Evolutionary conservation across 805 yeast species (phyloP), one percentile per base, ranked within the genome.

Genomic region (Suhomyces xylopsoci): DNA sequence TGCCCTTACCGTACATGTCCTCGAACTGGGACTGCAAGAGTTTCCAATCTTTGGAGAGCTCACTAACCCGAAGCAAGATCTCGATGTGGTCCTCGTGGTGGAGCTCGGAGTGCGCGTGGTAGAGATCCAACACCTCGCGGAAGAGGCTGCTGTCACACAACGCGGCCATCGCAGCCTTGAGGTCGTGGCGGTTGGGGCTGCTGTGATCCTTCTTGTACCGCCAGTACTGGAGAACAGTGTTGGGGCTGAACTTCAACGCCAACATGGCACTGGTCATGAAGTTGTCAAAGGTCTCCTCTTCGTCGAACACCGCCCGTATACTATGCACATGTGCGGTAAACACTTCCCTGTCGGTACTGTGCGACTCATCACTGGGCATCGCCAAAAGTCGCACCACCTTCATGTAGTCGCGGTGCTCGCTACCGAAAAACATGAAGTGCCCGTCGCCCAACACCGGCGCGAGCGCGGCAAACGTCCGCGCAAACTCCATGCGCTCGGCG

Each of bases 1-100:
- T 70, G 1, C 82, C 84, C n/a, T 71, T 65, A 1, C 81, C 83
- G 59, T 81, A 81, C 63, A 80, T 71, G 20, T 71, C 75, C 59
- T 83, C 85, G 62, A 87, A 86, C 47, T 80, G 79, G 10, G 66
- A 58, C 63, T 83, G 86, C 53, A 88, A 67, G 7, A 76, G 67
- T 19, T 66, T 66, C 88, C 89, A 87, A 55, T 81, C 76, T 38
- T 73, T 67, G 19, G 69, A 60, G 41, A 67, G 61, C 9, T 82
- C 80, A 54, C 80, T 73, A 0, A 83, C 73, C 10, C 68, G 58
- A 44, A 85, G 68, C 20, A 84, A 56, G 12, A 79, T 70, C 50
- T 78, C 82, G 45, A 77, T 77, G 54, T 81, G 87, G 15, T 64
- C 64, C 45, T 77, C 79, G 50, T 68, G 64, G 40, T 81, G 85